These are phyloP conservation scores for Chalara sp. DNA, from an alignment of 2,329 filamentous ascomycete genomes.

Conservation along the genomic window DNA sequence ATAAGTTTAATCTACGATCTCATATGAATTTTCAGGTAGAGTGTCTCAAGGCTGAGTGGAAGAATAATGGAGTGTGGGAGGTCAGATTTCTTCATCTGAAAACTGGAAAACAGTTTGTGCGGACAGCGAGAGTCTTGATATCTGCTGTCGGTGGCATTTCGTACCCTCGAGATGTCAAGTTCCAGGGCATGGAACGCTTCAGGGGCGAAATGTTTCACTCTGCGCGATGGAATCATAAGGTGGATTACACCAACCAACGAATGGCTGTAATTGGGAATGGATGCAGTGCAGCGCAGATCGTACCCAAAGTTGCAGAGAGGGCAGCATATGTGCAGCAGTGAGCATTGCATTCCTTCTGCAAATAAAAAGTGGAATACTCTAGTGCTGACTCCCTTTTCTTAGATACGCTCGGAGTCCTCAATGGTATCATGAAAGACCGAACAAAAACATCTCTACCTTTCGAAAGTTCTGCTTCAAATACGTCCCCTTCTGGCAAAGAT, in stretches of 20 bases:
- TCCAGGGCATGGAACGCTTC: constrained; percentile 24
- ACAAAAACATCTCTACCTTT: constrained; percentile 21
- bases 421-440: constrained; percentile 30
- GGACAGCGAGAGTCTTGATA: constrained; percentile 18
- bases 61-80: constrained; percentile 19
- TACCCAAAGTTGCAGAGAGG: constrained; percentile 19
- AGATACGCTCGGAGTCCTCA: constrained; percentile 20
- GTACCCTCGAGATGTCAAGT: constrained; percentile 19
- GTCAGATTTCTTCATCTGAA: constrained; percentile 20
- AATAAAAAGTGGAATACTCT: no score
- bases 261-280: constrained; percentile 28
- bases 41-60: constrained; percentile 20
- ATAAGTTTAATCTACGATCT: constrained; percentile 24
- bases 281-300: constrained; percentile 26
- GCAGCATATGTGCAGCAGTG: constrained; percentile 19
- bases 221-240: constrained; percentile 22
- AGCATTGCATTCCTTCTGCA: no score
- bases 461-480: constrained; percentile 25
- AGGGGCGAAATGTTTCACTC: constrained; percentile 25
- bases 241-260: constrained; percentile 20
- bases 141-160: constrained; percentile 24
- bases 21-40: constrained; percentile 21
- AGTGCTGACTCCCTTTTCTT: no score
- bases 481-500: constrained; percentile 18
- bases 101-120: constrained; percentile 17